A percentile compares a stretch with the other conserved stretches of the same genome.
These are phyloP conservation scores for Aaosphaeria pasadenensis DNA, from an alignment of 2,329 filamentous ascomycete species.

Conservation along the genomic window DNA sequence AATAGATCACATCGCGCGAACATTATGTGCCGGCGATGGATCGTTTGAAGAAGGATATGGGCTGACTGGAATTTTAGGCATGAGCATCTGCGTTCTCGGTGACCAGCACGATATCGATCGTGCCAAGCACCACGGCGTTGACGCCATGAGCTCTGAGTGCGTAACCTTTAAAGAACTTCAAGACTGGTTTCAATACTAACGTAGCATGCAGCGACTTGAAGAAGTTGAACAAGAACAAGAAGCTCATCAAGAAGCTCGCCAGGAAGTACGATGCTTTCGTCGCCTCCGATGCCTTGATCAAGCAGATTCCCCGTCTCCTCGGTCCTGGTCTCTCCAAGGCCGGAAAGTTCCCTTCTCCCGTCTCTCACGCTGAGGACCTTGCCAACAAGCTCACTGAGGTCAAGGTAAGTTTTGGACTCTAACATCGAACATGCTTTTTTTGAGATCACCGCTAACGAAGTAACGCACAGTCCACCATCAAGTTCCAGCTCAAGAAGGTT, in stretches of 20 bases:
- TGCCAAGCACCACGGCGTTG: constrained; percentile 98
- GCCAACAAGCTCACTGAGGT: constrained; percentile 95
- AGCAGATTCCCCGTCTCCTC: constrained; percentile 99
- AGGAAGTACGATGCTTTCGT: constrained; percentile 99
- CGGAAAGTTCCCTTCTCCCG: constrained; percentile 98
- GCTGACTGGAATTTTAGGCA: constrained; percentile 8
- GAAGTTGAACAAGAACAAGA: constrained; percentile 99
- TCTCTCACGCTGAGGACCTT: constrained; percentile 95
- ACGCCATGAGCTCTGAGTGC: constrained; percentile 89
- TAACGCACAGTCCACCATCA: constrained; percentile 70
- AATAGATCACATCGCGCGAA: no score
- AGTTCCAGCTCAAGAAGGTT: constrained; percentile 99
- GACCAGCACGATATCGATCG: constrained; percentile 99
- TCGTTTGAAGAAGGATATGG: not conserved
- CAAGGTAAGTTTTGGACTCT: constrained; percentile 58
- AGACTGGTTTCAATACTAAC: no score
- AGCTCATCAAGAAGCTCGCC: constrained; percentile 99
- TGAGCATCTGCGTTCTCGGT: constrained; percentile 66
- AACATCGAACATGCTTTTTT: no score
- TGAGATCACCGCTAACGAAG: no score
- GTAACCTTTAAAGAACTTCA: no score
- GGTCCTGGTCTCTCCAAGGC: constrained; percentile 66
- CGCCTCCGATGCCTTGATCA: constrained; percentile 95
- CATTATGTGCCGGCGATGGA: no score
- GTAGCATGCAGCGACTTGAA: constrained; percentile 67